Evolutionary conservation across 192 early-diverging fungal genomes (phyloP), one percentile per base, ranked within the genome.

Genomic region (Helicostylum pulchrum): DNA sequence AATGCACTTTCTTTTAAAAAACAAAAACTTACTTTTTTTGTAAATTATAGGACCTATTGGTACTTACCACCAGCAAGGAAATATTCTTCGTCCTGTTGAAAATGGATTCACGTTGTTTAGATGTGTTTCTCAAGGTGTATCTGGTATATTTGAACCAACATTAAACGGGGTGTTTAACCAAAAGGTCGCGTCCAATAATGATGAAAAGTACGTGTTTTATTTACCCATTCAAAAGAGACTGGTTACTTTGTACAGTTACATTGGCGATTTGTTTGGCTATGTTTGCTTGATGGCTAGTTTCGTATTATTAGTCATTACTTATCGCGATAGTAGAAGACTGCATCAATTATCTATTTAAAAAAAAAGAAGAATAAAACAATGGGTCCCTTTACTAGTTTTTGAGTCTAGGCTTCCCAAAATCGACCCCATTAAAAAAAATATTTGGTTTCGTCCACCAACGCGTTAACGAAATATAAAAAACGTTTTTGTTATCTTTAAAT

Each of bases 41-140:
- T 17, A 34, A 39, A 32, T 10, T 57, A n/a, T n/a, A 57, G 55
- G 74, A 32, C 77, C 79, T 0, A 68, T 76, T 56, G 79, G 79
- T 46, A 60, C 66, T 34, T 51, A 74, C 20, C 74, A 78, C 52
- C 66, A 74, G 11, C 42, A 64, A n/a, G 64, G 70, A 10, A 75
- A 78, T 44, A 65, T 71, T 0, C 62, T 72, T 34, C 65, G 79
- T 62, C 71, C 77, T 2, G 73, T 78, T 23, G 79, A 81, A 21
- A 75, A 81, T 57, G 79, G 79, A 0, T 67, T 78, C 19, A 76
- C 72, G 1, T 34, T 74, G 43, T 74, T 81, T 20, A 53, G 79
- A 4, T 81, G 79, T 54, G 72, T 68, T 9, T 70, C 71, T 7
- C 64, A 75, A 66, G 74, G 74, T n/a, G 54, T 78, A 14, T 78